phyloP scores from a whole-genome alignment of 495 filamentous ascomycete species.

The Neurospora sp. region DNA sequence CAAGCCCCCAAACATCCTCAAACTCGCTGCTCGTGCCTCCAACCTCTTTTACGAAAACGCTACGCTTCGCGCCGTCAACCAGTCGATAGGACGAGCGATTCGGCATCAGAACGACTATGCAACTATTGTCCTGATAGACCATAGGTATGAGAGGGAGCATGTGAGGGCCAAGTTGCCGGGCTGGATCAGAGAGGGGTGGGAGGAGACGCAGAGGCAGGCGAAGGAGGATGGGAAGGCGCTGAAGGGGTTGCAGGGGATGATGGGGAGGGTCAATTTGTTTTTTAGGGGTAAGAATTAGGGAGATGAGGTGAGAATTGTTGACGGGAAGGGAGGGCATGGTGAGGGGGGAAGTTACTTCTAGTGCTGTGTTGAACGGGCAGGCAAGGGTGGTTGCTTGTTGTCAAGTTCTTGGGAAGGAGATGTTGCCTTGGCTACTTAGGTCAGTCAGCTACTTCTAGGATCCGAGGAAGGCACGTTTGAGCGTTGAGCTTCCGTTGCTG shows the following conservation, averaged over 20 bases:
- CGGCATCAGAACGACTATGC: constrained; percentile 84
- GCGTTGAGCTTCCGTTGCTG: not conserved
- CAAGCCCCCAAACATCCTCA: not conserved
- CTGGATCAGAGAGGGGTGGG: constrained; percentile 63
- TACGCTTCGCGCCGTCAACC: constrained; percentile 94
- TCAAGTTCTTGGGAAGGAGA: not conserved
- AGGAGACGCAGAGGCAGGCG: not conserved
- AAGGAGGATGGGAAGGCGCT: constrained; percentile 34
- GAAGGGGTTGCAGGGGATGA: constrained; percentile 42
- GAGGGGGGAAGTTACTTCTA: not conserved
- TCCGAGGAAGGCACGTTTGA: not conserved
- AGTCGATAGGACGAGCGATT: constrained; percentile 89
- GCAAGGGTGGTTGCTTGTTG: not conserved
- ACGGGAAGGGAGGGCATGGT: no score
- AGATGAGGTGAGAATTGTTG: not conserved
- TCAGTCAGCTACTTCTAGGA: not conserved
- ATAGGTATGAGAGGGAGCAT: constrained; percentile 55
- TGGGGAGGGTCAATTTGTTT: constrained; percentile 45
- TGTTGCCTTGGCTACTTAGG: not conserved
- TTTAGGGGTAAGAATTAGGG: constrained; percentile 35
- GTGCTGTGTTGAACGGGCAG: not conserved
- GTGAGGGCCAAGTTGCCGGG: constrained; percentile 73
- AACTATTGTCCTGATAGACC: constrained; percentile 75
- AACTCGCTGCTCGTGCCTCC: not conserved
- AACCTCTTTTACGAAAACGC: constrained; percentile 81